Base-by-base conservation (phyloP, 148 eudicot species). In the Silene latifolia region DNA sequence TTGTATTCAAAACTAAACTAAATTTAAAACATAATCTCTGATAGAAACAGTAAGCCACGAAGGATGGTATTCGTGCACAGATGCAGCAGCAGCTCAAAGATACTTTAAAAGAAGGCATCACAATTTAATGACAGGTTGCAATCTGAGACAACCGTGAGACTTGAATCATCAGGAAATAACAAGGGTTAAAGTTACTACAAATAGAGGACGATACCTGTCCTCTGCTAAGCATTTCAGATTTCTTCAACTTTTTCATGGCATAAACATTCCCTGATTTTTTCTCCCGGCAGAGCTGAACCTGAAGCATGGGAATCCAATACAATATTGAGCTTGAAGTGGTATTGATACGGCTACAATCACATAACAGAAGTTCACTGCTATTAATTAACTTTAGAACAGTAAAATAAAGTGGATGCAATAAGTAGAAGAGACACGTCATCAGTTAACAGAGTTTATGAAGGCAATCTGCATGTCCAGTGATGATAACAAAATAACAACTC, bases 191-290 rank as follows among this genome's bases (percentile, higher is more conserved):
- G 53, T 42, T 42, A 15, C 42, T 4, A 39, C 56, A 57, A 14
- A 54, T 11, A 67, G 58, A 14, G 60, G 73, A 68, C 4, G 57
- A 79, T 69, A 93, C 98, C 97, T 93, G 98, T 80, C 98, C 98
- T 87, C 94, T 87, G 67, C 84, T 87, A 69, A 93, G 86, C 98
- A 93, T 93, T 86, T 93, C 98, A 63, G 97, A 89, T 87, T 93
- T 93, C 88, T 93, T 93, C 87, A 93, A 70, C 67, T 93, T 93
- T 82, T 93, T 93, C 98, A 93, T 93, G 56, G 98, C 98, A 85
- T 89, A 93, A 47, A 93, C 89, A 78, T 86, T 89, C 35, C 98
- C 98, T 71, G 98, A 89, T 86, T 91, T 89, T 83, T 83, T 93
- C 85, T 93, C 98, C 72, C 94, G 84, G 69, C 93, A 89, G 65